phyloP scores from a whole-genome alignment of 306 rosid species.

The Glycine latifolia region DNA sequence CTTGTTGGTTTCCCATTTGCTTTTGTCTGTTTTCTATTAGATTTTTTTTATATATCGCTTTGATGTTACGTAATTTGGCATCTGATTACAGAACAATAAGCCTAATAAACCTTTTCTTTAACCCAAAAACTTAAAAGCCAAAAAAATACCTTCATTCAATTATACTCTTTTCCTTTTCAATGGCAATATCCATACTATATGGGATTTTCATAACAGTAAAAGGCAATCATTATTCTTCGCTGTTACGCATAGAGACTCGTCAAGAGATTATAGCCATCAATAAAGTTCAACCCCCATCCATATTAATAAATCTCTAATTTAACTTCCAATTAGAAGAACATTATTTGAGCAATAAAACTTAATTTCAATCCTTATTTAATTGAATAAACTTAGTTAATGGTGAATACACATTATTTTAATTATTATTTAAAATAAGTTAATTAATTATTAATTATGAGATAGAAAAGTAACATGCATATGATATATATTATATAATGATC shows the following conservation, averaged over 20 bases:
- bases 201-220: not conserved
- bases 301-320: not conserved
- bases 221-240: constrained; percentile 44
- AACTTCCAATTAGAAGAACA: not conserved
- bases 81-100: constrained; percentile 6
- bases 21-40: not conserved
- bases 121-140: constrained; percentile 15
- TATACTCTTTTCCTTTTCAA: constrained; percentile 5
- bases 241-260: constrained; percentile 31
- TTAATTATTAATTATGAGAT: not conserved
- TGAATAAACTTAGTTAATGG: not conserved
- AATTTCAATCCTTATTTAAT: too few species aligned
- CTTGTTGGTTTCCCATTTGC: not conserved
- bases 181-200: too few species aligned
- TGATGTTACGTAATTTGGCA: constrained; percentile 21
- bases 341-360: too few species aligned
- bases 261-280: not conserved
- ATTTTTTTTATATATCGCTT: constrained; percentile 22
- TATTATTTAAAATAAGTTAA: not conserved
- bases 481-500: not conserved
- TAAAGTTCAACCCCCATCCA: not conserved
- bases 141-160: constrained; percentile 23
- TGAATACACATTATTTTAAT: not conserved
- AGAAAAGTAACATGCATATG: not conserved
- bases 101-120: not conserved